Evolutionary conservation across 1,284 basidiomycete species (phyloP).

Genomic region (Pisolithus thermaeus): DNA sequence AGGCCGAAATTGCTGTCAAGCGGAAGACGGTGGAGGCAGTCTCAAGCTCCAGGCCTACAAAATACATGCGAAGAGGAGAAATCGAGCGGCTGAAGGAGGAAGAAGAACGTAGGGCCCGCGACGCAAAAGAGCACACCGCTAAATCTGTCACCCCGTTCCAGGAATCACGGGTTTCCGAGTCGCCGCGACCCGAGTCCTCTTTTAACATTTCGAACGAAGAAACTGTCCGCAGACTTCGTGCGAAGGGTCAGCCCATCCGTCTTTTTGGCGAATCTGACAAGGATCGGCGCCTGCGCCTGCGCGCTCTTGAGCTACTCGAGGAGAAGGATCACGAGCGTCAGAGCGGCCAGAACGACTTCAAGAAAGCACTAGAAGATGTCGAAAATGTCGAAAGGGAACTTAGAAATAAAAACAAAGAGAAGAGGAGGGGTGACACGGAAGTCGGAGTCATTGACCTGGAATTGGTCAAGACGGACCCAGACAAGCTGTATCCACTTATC

Average conservation of each 20-base stretch:
- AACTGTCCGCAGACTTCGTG: conserved; percentile 80
- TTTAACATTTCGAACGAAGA: conserved; percentile 96
- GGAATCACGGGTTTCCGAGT: conserved; percentile 31
- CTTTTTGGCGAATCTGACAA: conserved; percentile 95
- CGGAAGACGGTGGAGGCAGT: conserved; percentile 64
- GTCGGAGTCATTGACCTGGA: conserved; percentile 67
- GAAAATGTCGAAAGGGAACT: conserved; percentile 77
- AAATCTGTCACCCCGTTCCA: conserved; percentile 36
- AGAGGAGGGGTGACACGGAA: conserved; percentile 57
- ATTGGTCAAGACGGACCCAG: conserved; percentile 88
- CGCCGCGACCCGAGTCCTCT: conserved; percentile 51
- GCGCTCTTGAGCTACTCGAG: conserved; percentile 92
- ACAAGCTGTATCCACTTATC: conserved; percentile 94
- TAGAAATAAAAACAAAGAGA: conserved; percentile 57
- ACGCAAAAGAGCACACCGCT: conserved; percentile 38
- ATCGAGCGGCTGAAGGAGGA: conserved; percentile 68
- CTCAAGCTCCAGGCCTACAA: conserved; percentile 46
- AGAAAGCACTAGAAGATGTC: conserved; percentile 87
- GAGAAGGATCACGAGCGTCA: conserved; percentile 74
- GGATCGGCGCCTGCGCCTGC: conserved; percentile 82
- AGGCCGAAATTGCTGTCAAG: conserved; percentile 84
- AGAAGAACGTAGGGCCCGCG: conserved; percentile 47
- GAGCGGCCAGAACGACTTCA: conserved; percentile 90
- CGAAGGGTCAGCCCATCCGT: conserved; percentile 91
- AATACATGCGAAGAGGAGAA: conserved; percentile 87